Evolutionary conservation across 1,284 basidiomycete species (phyloP).

Genomic region (Ceratobasidium sp.): DNA sequence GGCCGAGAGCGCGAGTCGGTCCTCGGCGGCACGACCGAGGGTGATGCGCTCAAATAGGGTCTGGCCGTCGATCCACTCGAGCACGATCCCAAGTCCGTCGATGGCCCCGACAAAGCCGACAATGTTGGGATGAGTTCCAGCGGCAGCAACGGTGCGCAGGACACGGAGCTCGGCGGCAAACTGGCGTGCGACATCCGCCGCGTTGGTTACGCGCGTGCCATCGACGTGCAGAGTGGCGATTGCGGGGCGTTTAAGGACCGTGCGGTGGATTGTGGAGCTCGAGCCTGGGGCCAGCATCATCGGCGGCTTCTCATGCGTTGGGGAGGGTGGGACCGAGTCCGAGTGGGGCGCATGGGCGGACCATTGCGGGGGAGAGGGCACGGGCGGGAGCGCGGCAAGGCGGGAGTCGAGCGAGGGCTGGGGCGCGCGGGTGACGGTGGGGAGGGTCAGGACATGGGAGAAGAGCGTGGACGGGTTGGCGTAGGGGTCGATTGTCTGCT

Average conservation of each 20-base stretch:
- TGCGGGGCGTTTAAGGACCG: slow-evolving; percentile 42
- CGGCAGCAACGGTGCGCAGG: slow-evolving; percentile 67
- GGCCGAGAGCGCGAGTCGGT: slow-evolving; percentile 28
- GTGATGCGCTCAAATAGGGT: slow-evolving; percentile 66
- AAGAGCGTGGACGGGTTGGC: slow-evolving; percentile 33
- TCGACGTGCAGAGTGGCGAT: slow-evolving; percentile 42
- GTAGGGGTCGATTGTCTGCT: slow-evolving; percentile 13
- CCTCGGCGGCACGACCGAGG: slow-evolving; percentile 33
- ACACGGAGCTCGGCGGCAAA: slow-evolving; percentile 83
- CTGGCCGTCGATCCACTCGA: slow-evolving; percentile 79
- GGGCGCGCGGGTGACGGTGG: slow-evolving; percentile 21
- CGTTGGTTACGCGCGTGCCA: slow-evolving; percentile 42
- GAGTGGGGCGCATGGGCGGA: slow-evolving; percentile 8
- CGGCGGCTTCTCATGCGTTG: neutral
- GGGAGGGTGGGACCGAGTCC: slow-evolving; percentile 23
- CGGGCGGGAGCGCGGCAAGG: slow-evolving; percentile 21
- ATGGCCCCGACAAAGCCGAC: slow-evolving; percentile 80
- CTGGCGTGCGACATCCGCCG: slow-evolving; percentile 72
- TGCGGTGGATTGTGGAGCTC: slow-evolving; percentile 42
- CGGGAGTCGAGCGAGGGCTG: slow-evolving; percentile 17
- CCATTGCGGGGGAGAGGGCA: neutral
- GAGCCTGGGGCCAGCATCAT: slow-evolving; percentile 36
- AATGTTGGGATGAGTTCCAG: slow-evolving; percentile 72
- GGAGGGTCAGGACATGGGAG: slow-evolving; percentile 36
- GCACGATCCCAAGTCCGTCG: slow-evolving; percentile 85